Conservation (phyloP, 768 basidiomycete genomes). For the Phanerochaete sordida region DNA sequence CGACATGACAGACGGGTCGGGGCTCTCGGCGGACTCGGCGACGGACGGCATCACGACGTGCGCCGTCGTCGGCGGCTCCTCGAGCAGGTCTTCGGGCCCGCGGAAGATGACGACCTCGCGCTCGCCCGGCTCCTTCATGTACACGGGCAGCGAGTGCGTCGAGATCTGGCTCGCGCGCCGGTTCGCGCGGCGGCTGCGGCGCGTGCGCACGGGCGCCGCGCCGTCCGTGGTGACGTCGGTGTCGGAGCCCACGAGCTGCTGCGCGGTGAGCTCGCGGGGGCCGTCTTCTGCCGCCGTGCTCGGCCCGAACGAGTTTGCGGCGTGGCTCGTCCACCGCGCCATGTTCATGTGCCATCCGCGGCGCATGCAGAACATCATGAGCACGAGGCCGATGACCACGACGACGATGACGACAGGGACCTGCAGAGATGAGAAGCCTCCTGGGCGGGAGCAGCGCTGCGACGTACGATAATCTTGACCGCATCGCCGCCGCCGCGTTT, state of each 20-base stretch:
- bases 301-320: slow-evolving; percentile 2
- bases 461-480: background rate
- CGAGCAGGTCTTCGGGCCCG: slow-evolving; percentile 52
- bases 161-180: slow-evolving; percentile 81
- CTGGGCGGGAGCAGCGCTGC: background rate
- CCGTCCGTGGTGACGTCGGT: slow-evolving; percentile 21
- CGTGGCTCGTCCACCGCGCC: slow-evolving; percentile 1
- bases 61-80: slow-evolving; percentile 43
- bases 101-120: slow-evolving; percentile 70
- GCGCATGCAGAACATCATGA: background rate
- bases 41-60: slow-evolving; percentile 30
- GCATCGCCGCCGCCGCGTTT: background rate
- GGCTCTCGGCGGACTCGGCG: slow-evolving; percentile 3
- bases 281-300: background rate
- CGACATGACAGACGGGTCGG: slow-evolving; percentile 5
- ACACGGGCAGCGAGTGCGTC: slow-evolving; percentile 70
- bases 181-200: slow-evolving; percentile 41
- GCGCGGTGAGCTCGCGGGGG: slow-evolving; percentile 45
- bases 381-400: background rate
- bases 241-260: slow-evolving; percentile 51
- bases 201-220: slow-evolving; percentile 26
- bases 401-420: slow-evolving; percentile 1
- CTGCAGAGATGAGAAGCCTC: background rate
- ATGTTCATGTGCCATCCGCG: background rate
- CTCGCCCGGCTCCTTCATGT: slow-evolving; percentile 84